A percentile compares a stretch with the other conserved stretches of the same genome.
Conservation (phyloP, 139 green algal genomes). For the Penium margaritaceum region DNA sequence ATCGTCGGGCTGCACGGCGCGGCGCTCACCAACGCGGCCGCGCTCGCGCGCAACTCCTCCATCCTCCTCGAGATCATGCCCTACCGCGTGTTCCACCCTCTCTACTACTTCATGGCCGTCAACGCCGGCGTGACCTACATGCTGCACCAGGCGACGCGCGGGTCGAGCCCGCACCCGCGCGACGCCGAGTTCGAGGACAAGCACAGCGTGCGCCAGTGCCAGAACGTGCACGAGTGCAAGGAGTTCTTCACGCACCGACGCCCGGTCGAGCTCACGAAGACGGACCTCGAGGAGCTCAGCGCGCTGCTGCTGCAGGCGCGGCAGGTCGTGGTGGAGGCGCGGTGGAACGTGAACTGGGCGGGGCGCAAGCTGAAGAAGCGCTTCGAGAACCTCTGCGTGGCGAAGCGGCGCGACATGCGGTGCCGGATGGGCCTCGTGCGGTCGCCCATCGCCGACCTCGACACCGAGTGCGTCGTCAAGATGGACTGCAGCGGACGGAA, state of each 20-base stretch:
- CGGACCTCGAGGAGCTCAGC: background rate
- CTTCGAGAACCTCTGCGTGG: background rate
- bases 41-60: background rate
- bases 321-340: background rate
- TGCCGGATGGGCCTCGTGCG: background rate
- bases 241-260: background rate
- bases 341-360: background rate
- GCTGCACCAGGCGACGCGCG: background rate
- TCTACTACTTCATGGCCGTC: conserved; percentile 13
- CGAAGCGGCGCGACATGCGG: background rate
- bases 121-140: conserved; percentile 11
- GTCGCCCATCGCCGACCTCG: background rate
- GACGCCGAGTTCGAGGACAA: background rate
- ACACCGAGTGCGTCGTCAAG: background rate
- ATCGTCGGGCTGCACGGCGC: conserved; percentile 10
- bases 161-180: background rate
- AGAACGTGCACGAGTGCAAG: background rate
- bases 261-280: background rate
- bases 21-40: background rate
- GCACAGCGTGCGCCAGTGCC: background rate
- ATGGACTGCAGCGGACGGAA: background rate
- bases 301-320: background rate
- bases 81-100: background rate
- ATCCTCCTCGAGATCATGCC: conserved; percentile 15
- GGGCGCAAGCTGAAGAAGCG: background rate